Percentiles rank a stretch among this genome's conserved stretches.
Evolutionary conservation across 768 basidiomycete species (phyloP).

Genomic region (Lentinula lateritia): DNA sequence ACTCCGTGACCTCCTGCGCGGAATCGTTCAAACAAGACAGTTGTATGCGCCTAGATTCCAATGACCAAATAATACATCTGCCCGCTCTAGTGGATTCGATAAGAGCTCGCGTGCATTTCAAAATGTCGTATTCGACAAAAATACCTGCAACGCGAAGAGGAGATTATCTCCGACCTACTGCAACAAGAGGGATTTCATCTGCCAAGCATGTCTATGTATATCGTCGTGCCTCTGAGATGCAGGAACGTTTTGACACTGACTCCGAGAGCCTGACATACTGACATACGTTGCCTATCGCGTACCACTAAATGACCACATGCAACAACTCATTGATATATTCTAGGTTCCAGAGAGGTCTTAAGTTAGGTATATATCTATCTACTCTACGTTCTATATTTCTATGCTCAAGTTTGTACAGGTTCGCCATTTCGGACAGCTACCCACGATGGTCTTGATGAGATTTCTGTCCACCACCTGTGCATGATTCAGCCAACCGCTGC

Average conservation of each 20-base stretch:
- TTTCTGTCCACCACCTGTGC: slow-evolving; percentile 42
- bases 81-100: background rate
- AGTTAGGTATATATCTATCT: background rate
- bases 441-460: slow-evolving; percentile 38
- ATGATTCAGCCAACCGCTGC: background rate
- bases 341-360: no score
- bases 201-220: no score
- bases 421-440: background rate
- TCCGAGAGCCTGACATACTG: no score
- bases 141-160: no score
- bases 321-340: no score
- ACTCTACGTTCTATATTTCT: background rate
- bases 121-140: background rate
- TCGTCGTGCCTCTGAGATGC: no score
- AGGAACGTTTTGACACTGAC: no score
- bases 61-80: background rate
- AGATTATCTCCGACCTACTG: no score
- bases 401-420: background rate
- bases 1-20: background rate
- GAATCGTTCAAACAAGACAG: background rate
- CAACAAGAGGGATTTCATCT: no score
- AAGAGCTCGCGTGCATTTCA: background rate
- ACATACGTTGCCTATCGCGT: no score
- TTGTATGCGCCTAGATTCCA: background rate
- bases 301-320: no score